Base-by-base conservation (phyloP, 1,139 yeast genomes). In the Yamadazyma taylorii region DNA sequence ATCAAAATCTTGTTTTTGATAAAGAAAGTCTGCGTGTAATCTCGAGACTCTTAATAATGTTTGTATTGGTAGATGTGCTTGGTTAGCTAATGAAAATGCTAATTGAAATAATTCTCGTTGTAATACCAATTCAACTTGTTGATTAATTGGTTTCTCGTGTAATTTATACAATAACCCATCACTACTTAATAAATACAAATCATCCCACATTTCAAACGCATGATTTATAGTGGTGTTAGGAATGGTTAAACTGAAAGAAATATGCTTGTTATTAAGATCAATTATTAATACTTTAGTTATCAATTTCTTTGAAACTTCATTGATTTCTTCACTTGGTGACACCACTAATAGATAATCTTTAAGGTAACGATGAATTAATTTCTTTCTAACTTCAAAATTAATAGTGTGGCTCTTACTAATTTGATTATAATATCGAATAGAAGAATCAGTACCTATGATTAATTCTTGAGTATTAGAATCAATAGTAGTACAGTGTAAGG, bases 101-200 rank as follows among this genome's bases (percentile, higher is more conserved):
- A 85, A 71, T 14, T 80, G 74, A 48, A 75, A 92, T 19, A 88
- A 63, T 37, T 87, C 85, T 35, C 94, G 69, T 45, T 82, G 85
- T 15, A 82, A 67, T 3, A 89, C 72, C 11, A 82, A 73, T 28
- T 82, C 81, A n/a, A 92, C 66, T 50, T 87, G 87, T 38, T 81
- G 80, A 19, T 75, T 68, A 5, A 84, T 56, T 0, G 81, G 66
- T 51, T 83, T 84, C 55, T 87, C 95, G 34, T 74, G 79, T 19
- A 89, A 60, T 43, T 73, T 75, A 52, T 84, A 81, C 5, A 92
- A 62, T 5, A 85, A 61, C 0, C 97, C 97, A 56, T 89, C 95
- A 2, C 82, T 66, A 2, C 89, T 78, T 12, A 90, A 60, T 12
- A 87, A 62, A 48, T 71, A 81, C 9, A 85, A 52, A 37, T 76